Conservation (phyloP, 2,329 filamentous ascomycete genomes). For the Lasiodiplodia gonubiensis region DNA sequence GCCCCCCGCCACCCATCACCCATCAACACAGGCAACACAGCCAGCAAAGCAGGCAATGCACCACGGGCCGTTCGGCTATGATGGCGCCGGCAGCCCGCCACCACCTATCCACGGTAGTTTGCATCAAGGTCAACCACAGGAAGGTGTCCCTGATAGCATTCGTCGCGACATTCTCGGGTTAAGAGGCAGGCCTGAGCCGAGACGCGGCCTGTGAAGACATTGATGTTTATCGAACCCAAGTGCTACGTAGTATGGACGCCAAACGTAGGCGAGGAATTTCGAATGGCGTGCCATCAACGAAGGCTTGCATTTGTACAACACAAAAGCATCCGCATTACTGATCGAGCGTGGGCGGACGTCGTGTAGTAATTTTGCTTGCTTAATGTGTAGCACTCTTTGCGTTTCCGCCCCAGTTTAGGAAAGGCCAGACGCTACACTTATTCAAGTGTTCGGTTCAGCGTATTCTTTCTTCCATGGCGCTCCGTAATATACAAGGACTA, state of each 20-base stretch:
- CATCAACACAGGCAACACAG: conserved; percentile 12
- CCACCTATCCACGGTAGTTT: conserved; percentile 4
- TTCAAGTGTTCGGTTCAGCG: neutral
- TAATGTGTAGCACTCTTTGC: too few relatives aligned
- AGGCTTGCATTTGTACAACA: neutral
- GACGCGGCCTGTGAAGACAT: conserved; percentile 10
- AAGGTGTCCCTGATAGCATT: conserved; percentile 18
- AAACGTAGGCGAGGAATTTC: neutral
- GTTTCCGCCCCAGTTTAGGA: neutral
- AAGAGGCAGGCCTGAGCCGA: conserved; percentile 14
- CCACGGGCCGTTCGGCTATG: conserved; percentile 22
- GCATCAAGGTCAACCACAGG: neutral
- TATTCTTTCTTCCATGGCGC: neutral
- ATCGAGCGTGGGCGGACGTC: neutral
- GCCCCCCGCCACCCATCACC: conserved; percentile 1
- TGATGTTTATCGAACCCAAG: neutral
- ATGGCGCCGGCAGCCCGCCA: conserved; percentile 19
- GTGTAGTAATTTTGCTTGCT: neutral
- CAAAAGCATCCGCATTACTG: neutral
- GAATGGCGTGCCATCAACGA: neutral
- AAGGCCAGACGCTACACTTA: neutral
- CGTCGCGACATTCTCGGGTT: conserved; percentile 26
- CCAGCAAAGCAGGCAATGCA: conserved; percentile 1
- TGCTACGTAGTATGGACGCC: neutral
- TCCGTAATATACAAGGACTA: neutral